A percentile compares a stretch with the other conserved stretches of the same genome.
Evolutionary conservation across 2,329 filamentous ascomycete genomes (phyloP).

Genomic region (Arthrobotrys sphaeroides): DNA sequence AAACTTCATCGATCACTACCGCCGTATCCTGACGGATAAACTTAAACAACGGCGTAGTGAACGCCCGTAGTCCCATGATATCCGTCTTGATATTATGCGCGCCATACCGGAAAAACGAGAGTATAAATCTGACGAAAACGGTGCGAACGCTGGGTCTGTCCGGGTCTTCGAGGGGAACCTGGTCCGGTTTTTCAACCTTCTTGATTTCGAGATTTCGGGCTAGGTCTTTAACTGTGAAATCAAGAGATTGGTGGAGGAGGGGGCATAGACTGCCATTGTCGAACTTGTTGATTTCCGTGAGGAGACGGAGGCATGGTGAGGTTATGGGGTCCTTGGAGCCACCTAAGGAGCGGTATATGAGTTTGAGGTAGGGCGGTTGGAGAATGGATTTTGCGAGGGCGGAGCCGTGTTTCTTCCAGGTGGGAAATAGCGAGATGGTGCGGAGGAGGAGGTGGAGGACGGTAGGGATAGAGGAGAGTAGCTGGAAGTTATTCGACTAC

Average conservation of each 20-base stretch:
- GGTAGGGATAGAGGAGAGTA: conserved; percentile 82
- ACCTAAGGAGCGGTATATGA: conserved; percentile 80
- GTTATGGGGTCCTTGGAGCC: conserved; percentile 88
- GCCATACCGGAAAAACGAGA: conserved; percentile 81
- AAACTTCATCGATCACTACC: conserved; percentile 76
- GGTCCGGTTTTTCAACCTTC: conserved; percentile 64
- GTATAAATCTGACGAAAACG: conserved; percentile 81
- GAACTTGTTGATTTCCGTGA: conserved; percentile 84
- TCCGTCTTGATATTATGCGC: conserved; percentile 81
- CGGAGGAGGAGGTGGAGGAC: conserved; percentile 83
- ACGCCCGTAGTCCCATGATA: conserved; percentile 77
- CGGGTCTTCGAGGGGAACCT: conserved; percentile 70
- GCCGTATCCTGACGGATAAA: conserved; percentile 80
- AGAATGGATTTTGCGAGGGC: conserved; percentile 83
- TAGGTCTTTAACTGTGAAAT: conserved; percentile 81
- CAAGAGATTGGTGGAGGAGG: conserved; percentile 78
- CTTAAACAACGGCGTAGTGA: conserved; percentile 76
- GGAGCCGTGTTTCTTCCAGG: conserved; percentile 78
- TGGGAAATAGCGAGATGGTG: conserved; percentile 76
- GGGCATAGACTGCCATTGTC: conserved; percentile 85
- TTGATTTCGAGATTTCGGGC: conserved; percentile 78
- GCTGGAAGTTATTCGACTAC: conserved; percentile 74
- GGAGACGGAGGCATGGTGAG: conserved; percentile 82
- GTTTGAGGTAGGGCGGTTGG: conserved; percentile 80
- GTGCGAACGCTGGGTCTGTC: conserved; percentile 81